Evolutionary conservation across 345 rosid species (phyloP).

Genomic region (Eucalyptus regnans): DNA sequence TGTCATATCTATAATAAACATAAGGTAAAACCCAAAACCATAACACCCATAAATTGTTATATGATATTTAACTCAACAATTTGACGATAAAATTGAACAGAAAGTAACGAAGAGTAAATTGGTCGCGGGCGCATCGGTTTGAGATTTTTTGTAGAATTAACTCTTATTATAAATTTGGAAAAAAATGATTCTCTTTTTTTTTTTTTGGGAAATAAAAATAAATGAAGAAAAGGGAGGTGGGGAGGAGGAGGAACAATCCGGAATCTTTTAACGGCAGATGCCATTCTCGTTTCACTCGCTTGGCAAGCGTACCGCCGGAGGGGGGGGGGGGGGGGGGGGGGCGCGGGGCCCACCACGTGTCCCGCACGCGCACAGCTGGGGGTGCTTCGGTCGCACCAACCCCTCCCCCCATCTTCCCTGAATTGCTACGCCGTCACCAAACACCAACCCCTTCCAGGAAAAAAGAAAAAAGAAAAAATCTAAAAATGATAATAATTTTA

Average conservation of each 20-base stretch:
- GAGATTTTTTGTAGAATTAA: no score
- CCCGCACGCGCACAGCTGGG: neutral
- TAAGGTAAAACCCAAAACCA: no score
- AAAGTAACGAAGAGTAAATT: rapidly evolving
- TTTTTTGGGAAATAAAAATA: neutral
- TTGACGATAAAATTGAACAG: no score
- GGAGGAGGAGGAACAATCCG: neutral
- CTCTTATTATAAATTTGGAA: neutral
- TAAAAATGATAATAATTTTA: no score
- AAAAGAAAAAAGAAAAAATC: rapidly evolving
- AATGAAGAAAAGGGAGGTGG: neutral
- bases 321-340: neutral
- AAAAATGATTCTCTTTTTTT: neutral
- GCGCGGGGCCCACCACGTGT: neutral
- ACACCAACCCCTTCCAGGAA: neutral
- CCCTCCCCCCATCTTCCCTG: neutral
- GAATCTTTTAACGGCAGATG: neutral
- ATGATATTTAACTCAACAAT: no score
- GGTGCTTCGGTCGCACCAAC: neutral
- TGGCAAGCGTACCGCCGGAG: neutral
- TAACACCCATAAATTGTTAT: no score
- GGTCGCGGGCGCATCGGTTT: rapidly evolving
- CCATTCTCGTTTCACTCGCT: neutral
- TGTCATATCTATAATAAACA: no score
- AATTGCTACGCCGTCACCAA: neutral